Evolutionary conservation across 768 basidiomycete species (phyloP), one percentile per base, ranked within the genome.

Genomic region (Chalciporus chontae): DNA sequence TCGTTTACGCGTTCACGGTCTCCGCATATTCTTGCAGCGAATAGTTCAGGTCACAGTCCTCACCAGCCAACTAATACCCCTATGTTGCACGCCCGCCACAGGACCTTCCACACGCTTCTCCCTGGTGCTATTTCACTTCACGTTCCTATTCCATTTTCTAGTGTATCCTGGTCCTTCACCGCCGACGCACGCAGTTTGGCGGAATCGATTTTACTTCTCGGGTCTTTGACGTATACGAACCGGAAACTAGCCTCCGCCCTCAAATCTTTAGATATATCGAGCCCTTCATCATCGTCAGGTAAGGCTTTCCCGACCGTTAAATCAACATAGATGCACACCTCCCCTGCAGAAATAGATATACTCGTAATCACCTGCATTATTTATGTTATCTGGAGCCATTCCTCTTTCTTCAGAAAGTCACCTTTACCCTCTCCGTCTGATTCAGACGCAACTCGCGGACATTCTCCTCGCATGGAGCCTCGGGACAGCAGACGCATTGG

Each of bases 1-100:
- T 64, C 79, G 1, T 87, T 89, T 58, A 81, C 85, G 32, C 83
- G 86, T n/a, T 88, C 87, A 7, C 80, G 80, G 18, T 88, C 87
- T 2, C 86, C 87, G 37, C 77, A 73, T 10, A 63, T 79, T 13
- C 69, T 71, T 37, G 58, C 63, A 4, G 63, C 62, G 21, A 61
- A 61, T 40, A 58, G 67, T 42, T 56, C 69, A 8, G 55, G 55
- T 26, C 77, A 75, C 36, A 65, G 68, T 13, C 63, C 69, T 57
- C 69, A 54, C 67, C 71, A 53, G 51, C 69, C 43, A 50, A 66
- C 47, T 13, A 63, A 75, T 0, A 75, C 81, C 5, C 70, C 75
- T 34, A 47, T 75, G 18, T 62, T 73, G 13, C 68, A 70, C 53
- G 63, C 68, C 42, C 80, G 83, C 32, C 69, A 76, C 50, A 73